Evolutionary conservation across 176 grass and related monocot genomes (phyloP).

Genomic region (Themeda triandra): DNA sequence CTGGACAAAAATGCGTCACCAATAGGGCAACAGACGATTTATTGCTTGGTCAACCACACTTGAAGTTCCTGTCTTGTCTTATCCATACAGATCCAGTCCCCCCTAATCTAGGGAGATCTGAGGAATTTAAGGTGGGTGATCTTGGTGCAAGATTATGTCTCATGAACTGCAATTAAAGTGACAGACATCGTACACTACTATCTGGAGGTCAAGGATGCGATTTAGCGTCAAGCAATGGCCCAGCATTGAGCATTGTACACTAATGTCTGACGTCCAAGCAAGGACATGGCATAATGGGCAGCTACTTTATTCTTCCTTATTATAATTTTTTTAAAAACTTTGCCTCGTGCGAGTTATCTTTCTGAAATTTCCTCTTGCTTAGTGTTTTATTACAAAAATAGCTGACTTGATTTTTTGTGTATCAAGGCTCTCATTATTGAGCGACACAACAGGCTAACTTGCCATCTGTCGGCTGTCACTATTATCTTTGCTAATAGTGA

Average conservation of each 20-base stretch:
- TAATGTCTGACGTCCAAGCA: slow-evolving; percentile 31
- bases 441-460: slow-evolving; percentile 8
- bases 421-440: neutral
- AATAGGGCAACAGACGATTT: slow-evolving; percentile 30
- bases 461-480: neutral
- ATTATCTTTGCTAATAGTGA: slow-evolving; percentile 4
- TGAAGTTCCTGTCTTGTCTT: neutral
- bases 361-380: too few species aligned
- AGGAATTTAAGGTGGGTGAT: slow-evolving; percentile 17
- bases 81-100: slow-evolving; percentile 5
- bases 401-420: neutral
- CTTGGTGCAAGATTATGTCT: neutral
- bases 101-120: slow-evolving; percentile 30
- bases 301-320: neutral
- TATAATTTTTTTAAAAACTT: neutral
- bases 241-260: neutral
- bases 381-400: too few species aligned
- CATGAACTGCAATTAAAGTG: slow-evolving; percentile 19
- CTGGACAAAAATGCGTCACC: slow-evolving; percentile 31
- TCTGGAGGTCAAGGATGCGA: slow-evolving; percentile 12
- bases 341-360: too few species aligned
- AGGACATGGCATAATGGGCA: neutral
- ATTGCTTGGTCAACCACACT: slow-evolving; percentile 39
- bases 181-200: neutral
- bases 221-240: slow-evolving; percentile 46